Evolutionary conservation across 1,284 basidiomycete species (phyloP).

Genomic region (Sporisorium graminicola): DNA sequence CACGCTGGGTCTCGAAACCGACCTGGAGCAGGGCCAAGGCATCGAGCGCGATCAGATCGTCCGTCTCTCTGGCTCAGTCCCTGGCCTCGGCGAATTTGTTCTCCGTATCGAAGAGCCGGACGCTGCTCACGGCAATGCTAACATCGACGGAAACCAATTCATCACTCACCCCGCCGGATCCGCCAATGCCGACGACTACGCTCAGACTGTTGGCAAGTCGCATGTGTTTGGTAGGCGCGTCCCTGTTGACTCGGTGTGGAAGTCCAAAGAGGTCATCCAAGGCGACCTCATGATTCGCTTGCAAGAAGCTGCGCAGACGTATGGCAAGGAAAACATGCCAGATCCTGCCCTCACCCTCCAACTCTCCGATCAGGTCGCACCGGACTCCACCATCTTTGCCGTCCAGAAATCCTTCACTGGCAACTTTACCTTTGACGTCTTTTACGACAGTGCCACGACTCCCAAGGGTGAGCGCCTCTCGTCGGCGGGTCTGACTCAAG

Average conservation of each 20-base stretch:
- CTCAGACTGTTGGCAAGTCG: conserved; percentile 78
- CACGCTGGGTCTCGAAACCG: conserved; percentile 77
- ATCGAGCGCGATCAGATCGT: conserved; percentile 71
- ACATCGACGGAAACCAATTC: conserved; percentile 72
- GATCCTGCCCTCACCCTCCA: conserved; percentile 83
- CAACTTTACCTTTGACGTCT: conserved; percentile 86
- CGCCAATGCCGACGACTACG: conserved; percentile 76
- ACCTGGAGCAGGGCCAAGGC: conserved; percentile 78
- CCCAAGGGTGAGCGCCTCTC: conserved; percentile 76
- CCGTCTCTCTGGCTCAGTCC: conserved; percentile 78
- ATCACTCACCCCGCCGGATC: conserved; percentile 70
- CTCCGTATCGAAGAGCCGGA: conserved; percentile 84
- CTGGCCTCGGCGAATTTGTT: conserved; percentile 83
- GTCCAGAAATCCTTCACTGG: conserved; percentile 86
- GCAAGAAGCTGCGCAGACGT: conserved; percentile 74
- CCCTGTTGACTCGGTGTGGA: conserved; percentile 80
- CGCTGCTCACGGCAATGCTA: conserved; percentile 50
- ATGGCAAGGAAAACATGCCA: conserved; percentile 74
- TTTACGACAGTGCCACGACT: conserved; percentile 80
- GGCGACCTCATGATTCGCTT: conserved; percentile 77
- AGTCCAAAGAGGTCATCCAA: conserved; percentile 83
- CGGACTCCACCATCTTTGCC: conserved; percentile 83
- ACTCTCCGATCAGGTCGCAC: conserved; percentile 80
- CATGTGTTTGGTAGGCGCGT: conserved; percentile 79
- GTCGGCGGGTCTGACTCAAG: conserved; percentile 74